Conservation (phyloP, 805 yeast genomes). For the Myxozyma udenii region DNA sequence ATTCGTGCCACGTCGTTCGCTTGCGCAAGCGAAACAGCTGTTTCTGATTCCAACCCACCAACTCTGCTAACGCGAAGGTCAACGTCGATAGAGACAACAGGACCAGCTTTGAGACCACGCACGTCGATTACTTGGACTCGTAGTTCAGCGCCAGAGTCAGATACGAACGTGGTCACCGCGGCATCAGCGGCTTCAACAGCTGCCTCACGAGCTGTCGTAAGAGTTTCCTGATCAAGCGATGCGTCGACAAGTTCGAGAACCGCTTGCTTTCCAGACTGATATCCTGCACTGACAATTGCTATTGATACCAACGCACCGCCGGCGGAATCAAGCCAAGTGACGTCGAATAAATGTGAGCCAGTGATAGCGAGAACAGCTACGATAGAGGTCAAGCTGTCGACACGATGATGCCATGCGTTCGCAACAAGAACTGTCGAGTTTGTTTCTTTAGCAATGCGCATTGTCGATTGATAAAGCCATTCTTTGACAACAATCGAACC, state of each 20-base stretch:
- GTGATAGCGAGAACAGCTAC: constrained; percentile 88
- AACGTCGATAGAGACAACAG: constrained; percentile 20
- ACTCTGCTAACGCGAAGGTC: constrained; percentile 12
- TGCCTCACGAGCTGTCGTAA: constrained; percentile 8
- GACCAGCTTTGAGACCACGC: constrained; percentile 26
- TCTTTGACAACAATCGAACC: constrained; percentile 86
- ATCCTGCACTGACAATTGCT: constrained; percentile 80
- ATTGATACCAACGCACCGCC: constrained; percentile 87
- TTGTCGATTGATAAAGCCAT: constrained; percentile 79
- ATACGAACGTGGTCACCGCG: neutral
- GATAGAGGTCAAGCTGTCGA: constrained; percentile 85
- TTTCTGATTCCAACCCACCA: neutral
- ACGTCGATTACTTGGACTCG: constrained; percentile 10
- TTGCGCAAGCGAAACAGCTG: constrained; percentile 5
- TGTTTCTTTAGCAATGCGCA: constrained; percentile 69
- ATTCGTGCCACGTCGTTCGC: constrained; percentile 17
- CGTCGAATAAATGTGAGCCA: constrained; percentile 71
- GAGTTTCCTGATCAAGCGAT: constrained; percentile 17
- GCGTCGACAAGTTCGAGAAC: constrained; percentile 75
- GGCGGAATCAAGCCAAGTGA: constrained; percentile 84
- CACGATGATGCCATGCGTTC: constrained; percentile 98
- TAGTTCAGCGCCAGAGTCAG: neutral
- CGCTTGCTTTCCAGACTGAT: constrained; percentile 65
- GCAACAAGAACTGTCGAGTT: constrained; percentile 90
- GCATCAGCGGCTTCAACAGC: constrained; percentile 1